phyloP scores from a whole-genome alignment of 495 filamentous ascomycete species.

The Tuber indicum region DNA sequence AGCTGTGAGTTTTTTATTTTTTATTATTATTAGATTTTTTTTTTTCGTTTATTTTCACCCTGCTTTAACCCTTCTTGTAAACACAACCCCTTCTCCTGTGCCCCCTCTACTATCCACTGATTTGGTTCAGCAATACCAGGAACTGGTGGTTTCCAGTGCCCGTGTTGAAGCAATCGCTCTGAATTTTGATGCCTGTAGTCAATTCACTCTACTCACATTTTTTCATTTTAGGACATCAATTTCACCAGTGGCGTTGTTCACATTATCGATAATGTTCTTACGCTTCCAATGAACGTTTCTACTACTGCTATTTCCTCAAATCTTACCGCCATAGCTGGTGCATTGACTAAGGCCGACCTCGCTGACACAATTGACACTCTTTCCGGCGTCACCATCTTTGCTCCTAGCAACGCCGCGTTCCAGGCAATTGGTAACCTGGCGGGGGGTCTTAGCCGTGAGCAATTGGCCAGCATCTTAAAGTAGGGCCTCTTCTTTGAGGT shows the following conservation, averaged over 20 bases:
- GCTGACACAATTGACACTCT: constrained; percentile 44
- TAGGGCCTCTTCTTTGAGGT: neutral
- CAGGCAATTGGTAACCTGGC: constrained; percentile 52
- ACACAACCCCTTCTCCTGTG: neutral
- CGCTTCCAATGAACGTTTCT: constrained; percentile 51
- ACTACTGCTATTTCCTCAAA: constrained; percentile 49
- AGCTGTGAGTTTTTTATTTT: constrained; percentile 34
- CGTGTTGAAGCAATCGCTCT: constrained; percentile 37
- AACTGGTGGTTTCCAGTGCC: neutral
- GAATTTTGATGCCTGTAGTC: neutral
- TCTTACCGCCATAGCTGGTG: constrained; percentile 55
- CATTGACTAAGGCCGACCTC: constrained; percentile 48
- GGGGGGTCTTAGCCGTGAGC: constrained; percentile 45
- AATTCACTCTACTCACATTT: constrained; percentile 2
- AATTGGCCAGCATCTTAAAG: constrained; percentile 49
- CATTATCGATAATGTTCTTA: constrained; percentile 52
- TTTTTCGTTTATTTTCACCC: neutral
- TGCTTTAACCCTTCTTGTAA: neutral
- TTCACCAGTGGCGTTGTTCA: constrained; percentile 62
- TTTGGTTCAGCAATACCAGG: neutral
- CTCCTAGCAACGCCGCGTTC: constrained; percentile 56
- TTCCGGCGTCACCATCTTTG: constrained; percentile 59
- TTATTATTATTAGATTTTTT: neutral
- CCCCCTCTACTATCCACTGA: neutral
- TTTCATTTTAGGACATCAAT: constrained; percentile 48